Percentiles rank a stretch among this genome's conserved stretches.
phyloP scores from a whole-genome alignment of 495 filamentous ascomycete genomes.

The Penicillium tannophilum region DNA sequence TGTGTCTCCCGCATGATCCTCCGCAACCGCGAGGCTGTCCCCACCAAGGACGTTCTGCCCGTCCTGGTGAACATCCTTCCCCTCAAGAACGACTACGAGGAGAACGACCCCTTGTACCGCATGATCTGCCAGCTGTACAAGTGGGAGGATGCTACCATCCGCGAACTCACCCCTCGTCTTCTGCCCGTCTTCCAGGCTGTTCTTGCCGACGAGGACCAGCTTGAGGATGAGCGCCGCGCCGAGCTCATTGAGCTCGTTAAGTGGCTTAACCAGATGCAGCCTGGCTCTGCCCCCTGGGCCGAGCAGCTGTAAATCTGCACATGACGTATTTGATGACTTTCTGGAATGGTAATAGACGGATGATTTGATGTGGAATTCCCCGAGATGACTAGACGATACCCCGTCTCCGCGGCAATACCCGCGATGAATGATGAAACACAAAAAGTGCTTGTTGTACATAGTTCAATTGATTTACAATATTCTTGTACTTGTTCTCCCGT shows the following conservation, averaged over 20 bases:
- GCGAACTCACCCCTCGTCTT: conserved; percentile 73
- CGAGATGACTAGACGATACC: conserved; percentile 50
- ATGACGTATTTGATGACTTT: conserved; percentile 27
- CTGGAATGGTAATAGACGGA: conserved; percentile 39
- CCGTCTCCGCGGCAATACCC: conserved; percentile 29
- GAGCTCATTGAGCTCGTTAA: conserved; percentile 71
- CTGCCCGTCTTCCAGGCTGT: conserved; percentile 81
- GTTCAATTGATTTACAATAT: conserved; percentile 10
- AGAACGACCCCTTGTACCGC: conserved; percentile 89
- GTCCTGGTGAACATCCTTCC: conserved; percentile 78
- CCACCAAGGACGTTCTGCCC: conserved; percentile 78
- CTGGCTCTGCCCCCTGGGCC: conserved; percentile 46
- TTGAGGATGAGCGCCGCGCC: conserved; percentile 75
- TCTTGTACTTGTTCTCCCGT: background rate
- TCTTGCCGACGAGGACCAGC: conserved; percentile 79
- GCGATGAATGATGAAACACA: conserved; percentile 40
- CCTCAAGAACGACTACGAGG: conserved; percentile 91
- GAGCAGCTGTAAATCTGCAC: conserved; percentile 42
- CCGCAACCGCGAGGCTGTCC: conserved; percentile 75
- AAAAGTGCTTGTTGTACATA: conserved; percentile 38
- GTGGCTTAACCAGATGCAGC: conserved; percentile 62
- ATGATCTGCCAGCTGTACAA: conserved; percentile 87
- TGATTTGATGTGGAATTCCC: conserved; percentile 29
- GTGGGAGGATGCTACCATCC: conserved; percentile 68
- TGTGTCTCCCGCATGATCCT: conserved; percentile 92